A percentile compares a stretch with the other conserved stretches of the same genome.
phyloP scores from a whole-genome alignment of 768 basidiomycete genomes.

The Phanerochaete sordida region DNA sequence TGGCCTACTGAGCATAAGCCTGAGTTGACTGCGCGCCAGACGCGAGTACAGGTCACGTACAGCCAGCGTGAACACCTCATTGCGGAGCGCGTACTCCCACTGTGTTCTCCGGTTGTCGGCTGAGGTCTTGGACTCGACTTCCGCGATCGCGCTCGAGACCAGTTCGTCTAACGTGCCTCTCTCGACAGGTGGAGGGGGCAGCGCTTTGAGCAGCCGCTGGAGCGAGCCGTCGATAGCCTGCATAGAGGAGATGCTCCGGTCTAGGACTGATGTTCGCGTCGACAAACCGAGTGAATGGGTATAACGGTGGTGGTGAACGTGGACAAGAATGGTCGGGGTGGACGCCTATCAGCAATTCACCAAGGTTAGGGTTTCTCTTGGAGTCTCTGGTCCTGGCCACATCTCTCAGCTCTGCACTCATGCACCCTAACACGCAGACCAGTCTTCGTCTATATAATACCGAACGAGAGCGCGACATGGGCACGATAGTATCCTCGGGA shows the following conservation, averaged over 20 bases:
- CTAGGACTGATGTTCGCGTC: too few relatives aligned
- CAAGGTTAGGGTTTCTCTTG: background rate
- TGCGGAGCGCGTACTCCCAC: conserved; percentile 73
- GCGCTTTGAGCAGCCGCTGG: conserved; percentile 44
- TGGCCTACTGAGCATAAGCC: conserved; percentile 38
- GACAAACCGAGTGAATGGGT: too few relatives aligned
- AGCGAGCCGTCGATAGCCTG: conserved; percentile 49
- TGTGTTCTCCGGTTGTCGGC: conserved; percentile 62
- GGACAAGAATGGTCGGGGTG: too few relatives aligned
- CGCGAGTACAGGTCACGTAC: conserved; percentile 39
- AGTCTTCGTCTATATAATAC: too few relatives aligned
- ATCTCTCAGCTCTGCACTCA: too few relatives aligned
- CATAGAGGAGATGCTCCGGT: conserved; percentile 29
- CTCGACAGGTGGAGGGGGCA: conserved; percentile 45
- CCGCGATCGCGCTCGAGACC: conserved; percentile 42
- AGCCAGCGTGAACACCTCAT: conserved; percentile 68
- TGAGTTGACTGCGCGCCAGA: background rate
- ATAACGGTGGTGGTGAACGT: background rate
- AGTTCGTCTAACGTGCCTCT: conserved; percentile 45
- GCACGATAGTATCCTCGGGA: too few relatives aligned
- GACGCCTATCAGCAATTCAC: too few relatives aligned
- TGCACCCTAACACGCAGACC: too few relatives aligned
- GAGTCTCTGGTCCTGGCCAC: too few relatives aligned
- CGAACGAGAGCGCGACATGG: too few relatives aligned
- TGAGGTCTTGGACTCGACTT: conserved; percentile 37